Percentiles rank a stretch among this genome's conserved stretches.
Evolutionary conservation across 2,329 filamentous ascomycete species (phyloP).

Genomic region (Dactylonectria macrodidyma): DNA sequence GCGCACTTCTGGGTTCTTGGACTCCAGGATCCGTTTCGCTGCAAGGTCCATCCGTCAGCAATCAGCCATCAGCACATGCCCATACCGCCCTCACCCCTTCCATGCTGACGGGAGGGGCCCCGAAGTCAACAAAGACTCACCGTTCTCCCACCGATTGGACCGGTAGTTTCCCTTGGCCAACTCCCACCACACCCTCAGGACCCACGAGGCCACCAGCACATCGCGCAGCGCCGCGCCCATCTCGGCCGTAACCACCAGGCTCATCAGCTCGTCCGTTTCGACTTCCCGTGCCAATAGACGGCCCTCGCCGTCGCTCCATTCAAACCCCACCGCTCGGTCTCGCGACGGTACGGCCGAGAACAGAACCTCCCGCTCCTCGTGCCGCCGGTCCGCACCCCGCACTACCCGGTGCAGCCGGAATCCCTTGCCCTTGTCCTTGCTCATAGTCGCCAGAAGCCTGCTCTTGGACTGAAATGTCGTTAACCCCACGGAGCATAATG

Average conservation of each 20-base stretch:
- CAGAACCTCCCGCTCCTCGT: conserved; percentile 44
- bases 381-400: conserved; percentile 41
- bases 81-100: conserved; percentile 3
- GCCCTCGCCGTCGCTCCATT: conserved; percentile 51
- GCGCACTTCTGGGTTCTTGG: conserved; percentile 10
- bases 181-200: conserved; percentile 54
- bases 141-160: conserved; percentile 33
- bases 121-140: conserved; percentile 27
- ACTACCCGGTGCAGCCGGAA: conserved; percentile 51
- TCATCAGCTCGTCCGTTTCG: conserved; percentile 45
- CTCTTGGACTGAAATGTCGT: conserved; percentile 43
- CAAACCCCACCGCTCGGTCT: conserved; percentile 46
- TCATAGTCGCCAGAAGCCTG: conserved; percentile 37
- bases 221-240: conserved; percentile 50
- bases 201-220: conserved; percentile 55
- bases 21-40: conserved; percentile 34
- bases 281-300: conserved; percentile 53
- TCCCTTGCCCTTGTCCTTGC: conserved; percentile 33
- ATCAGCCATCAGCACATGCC: conserved; percentile 25
- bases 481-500: conserved; percentile 50
- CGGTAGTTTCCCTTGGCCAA: conserved; percentile 51
- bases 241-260: conserved; percentile 51
- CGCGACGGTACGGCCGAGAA: conserved; percentile 49
- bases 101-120: neutral
- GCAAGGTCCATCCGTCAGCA: conserved; percentile 25